Base-by-base conservation (phyloP, 768 basidiomycete species). In the Pleurotus djamor region DNA sequence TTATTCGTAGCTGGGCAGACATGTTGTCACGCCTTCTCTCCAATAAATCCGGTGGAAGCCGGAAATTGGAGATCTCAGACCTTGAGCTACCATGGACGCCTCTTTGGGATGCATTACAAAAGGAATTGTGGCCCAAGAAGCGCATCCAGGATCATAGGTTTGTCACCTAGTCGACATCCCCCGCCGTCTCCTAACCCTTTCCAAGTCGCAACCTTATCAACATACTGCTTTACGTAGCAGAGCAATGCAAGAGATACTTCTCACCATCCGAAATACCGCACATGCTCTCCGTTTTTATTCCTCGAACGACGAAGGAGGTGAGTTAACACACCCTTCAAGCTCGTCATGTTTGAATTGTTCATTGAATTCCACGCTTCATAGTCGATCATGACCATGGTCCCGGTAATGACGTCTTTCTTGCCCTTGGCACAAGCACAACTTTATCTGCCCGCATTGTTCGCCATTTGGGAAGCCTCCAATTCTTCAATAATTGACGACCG, bases 381-480 rank as follows among this genome's bases (percentile, higher is more conserved):
- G 91, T 85, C 85, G 1, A 72, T 85, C 17, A 72, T 92, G 52
- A 83, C 81, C n/a, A 85, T 91, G 76, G 72, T 90, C 41, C 88
- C 90, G 2, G 87, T 92, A 21, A 67, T 94, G 60, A 85, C 86
- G 12, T 89, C 89, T 0, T 93, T 94, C 74, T 74, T 94, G 36
- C 92, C 92, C 3, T 84, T 83, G 4, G 81, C 83, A 3, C 79
- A 86, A 64, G 78, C 79, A 6, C 82, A 89, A 56, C 74, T 85
- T 6, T 94, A 92, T 68, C 73, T 92, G 45, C 89, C 91, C 8
- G 67, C 83, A 0, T 67, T 93, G 12, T 91, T 93, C 74, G 85
- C 79, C 59, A 72, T 92, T 4, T 91, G 91, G 89, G 87, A 91
- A 64, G 84, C 86, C 4, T 88, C 92, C 66, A 91, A 91, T 66